A percentile compares a stretch with the other conserved stretches of the same genome.
Conservation (phyloP, 805 yeast species). For the Candida maris region DNA sequence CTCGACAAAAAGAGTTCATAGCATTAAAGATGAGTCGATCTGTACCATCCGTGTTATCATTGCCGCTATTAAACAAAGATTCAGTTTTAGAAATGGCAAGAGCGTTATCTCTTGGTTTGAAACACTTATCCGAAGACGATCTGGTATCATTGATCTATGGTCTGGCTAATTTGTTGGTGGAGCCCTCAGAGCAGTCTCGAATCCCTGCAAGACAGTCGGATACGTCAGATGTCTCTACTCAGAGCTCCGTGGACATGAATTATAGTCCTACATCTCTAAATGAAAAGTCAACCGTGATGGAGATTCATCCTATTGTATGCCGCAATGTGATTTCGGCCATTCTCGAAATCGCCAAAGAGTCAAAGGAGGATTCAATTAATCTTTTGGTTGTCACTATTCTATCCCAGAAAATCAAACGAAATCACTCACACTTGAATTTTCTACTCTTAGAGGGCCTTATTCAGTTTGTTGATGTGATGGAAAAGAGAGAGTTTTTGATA, state of each 20-base stretch:
- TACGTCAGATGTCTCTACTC: conserved; percentile 8
- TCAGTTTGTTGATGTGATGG: conserved; percentile 55
- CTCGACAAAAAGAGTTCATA: conserved; percentile 37
- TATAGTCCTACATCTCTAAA: conserved; percentile 12
- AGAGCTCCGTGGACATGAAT: conserved; percentile 9
- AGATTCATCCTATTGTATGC: conserved; percentile 37
- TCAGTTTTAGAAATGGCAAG: conserved; percentile 52
- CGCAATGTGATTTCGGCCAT: conserved; percentile 68
- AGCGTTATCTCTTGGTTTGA: conserved; percentile 63
- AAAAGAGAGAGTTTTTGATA: conserved; percentile 65
- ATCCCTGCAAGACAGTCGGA: conserved; percentile 32
- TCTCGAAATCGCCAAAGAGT: conserved; percentile 59
- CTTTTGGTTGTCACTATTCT: conserved; percentile 77
- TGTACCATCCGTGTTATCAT: conserved; percentile 52
- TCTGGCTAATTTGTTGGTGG: conserved; percentile 63
- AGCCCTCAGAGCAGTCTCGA: conserved; percentile 24
- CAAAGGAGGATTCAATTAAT: conserved; percentile 68
- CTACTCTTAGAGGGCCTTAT: conserved; percentile 60
- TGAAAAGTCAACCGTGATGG: conserved; percentile 19
- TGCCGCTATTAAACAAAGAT: conserved; percentile 44
- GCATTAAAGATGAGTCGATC: conserved; percentile 32
- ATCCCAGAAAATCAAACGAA: conserved; percentile 61
- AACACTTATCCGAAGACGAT: conserved; percentile 71
- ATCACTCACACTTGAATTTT: conserved; percentile 50
- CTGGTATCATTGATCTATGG: conserved; percentile 83